phyloP scores from a whole-genome alignment of 495 filamentous ascomycete genomes.

The Barbatosphaeria neglecta region DNA sequence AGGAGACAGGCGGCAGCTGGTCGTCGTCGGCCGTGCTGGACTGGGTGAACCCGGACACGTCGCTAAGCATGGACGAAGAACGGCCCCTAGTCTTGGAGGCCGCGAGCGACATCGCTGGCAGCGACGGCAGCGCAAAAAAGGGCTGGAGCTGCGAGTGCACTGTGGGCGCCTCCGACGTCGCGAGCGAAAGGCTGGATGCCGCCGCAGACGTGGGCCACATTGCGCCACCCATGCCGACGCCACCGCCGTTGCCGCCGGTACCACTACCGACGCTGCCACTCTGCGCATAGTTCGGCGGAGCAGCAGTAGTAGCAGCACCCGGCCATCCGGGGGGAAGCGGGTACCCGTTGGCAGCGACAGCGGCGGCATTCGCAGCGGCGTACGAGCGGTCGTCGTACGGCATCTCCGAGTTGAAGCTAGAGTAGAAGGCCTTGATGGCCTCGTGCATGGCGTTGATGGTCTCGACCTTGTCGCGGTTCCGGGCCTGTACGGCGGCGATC shows the following conservation, averaged over 20 bases:
- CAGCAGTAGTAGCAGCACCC: neutral
- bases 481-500: constrained; percentile 19
- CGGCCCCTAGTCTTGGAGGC: constrained; percentile 36
- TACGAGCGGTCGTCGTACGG: constrained; percentile 5
- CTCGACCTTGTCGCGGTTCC: constrained; percentile 29
- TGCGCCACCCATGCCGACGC: too few relatives aligned
- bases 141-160: constrained; percentile 13
- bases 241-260: neutral
- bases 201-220: neutral
- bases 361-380: too few relatives aligned
- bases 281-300: neutral
- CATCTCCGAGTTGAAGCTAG: constrained; percentile 23
- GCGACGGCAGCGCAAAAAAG: constrained; percentile 10
- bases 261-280: too few relatives aligned
- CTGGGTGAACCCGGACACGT: constrained; percentile 55
- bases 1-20: constrained; percentile 10
- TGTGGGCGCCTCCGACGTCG: constrained; percentile 6
- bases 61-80: constrained; percentile 56
- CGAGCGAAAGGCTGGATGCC: constrained; percentile 5
- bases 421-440: constrained; percentile 26
- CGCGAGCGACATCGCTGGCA: too few relatives aligned
- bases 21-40: constrained; percentile 25
- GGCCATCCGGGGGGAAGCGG: neutral
- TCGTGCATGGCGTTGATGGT: constrained; percentile 26
- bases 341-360: too few relatives aligned